Conservation (phyloP, 1,284 basidiomycete species). For the Neonothopanus nambi region DNA sequence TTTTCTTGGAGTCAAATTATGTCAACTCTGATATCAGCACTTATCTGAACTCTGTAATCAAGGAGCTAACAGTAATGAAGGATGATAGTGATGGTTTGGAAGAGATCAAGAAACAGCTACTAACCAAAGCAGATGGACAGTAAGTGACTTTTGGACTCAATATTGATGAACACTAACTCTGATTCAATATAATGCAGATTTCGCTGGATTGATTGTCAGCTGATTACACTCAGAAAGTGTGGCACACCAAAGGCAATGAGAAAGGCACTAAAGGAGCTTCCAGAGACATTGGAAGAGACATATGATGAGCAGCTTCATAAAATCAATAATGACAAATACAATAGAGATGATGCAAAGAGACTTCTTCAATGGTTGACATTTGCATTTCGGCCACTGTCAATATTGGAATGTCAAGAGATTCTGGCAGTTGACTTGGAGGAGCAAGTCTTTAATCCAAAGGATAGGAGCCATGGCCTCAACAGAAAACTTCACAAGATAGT, state of each 20-base stretch:
- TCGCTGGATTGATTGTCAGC: slow-evolving; percentile 3
- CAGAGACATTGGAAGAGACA: neutral
- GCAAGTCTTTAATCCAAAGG: neutral
- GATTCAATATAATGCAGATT: neutral
- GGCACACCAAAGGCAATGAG: neutral
- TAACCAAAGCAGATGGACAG: neutral
- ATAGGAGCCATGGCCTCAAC: neutral
- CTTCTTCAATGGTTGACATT: neutral
- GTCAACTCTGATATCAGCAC: too few species aligned
- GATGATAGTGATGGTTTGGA: neutral
- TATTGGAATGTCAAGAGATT: neutral
- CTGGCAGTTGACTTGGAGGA: neutral
- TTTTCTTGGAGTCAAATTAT: too few species aligned
- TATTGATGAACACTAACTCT: too few species aligned
- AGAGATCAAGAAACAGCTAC: neutral
- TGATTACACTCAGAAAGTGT: neutral
- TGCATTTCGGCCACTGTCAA: neutral
- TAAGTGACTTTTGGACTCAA: neutral
- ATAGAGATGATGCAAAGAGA: neutral
- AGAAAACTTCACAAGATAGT: neutral
- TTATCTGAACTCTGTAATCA: too few species aligned
- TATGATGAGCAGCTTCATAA: neutral
- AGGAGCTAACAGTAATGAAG: neutral
- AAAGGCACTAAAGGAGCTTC: neutral
- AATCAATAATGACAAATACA: neutral